Conservation (phyloP, 169 alveolate genomes). For the Cryptosporidium muris region DNA sequence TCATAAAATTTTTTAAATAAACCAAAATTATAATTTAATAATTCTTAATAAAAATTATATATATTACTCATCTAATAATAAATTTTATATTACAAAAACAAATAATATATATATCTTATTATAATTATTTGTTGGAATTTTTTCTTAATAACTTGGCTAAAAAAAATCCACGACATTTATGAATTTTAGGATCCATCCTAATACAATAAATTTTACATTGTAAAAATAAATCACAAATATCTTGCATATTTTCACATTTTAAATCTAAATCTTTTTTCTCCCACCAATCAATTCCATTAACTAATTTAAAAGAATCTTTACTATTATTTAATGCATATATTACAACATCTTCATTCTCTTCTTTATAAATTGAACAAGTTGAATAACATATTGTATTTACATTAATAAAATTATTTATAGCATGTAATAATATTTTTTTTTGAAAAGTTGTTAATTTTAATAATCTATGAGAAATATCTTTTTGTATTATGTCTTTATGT, state of each 20-base stretch:
- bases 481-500: slow-evolving; percentile 33
- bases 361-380: slow-evolving; percentile 76
- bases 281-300: slow-evolving; percentile 25
- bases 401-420: slow-evolving; percentile 72
- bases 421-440: slow-evolving; percentile 72
- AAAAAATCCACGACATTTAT: slow-evolving; percentile 77
- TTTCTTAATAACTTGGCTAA: slow-evolving; percentile 68
- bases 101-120: too few relatives aligned
- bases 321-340: slow-evolving; percentile 24
- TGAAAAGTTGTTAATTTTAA: slow-evolving; percentile 72
- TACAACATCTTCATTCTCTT: slow-evolving; percentile 78
- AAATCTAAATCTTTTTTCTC: background rate
- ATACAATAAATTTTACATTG: slow-evolving; percentile 12
- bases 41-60: background rate
- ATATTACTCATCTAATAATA: too few relatives aligned
- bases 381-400: slow-evolving; percentile 74
- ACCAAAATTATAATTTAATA: background rate
- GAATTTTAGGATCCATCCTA: slow-evolving; percentile 51
- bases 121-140: too few relatives aligned
- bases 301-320: background rate
- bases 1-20: background rate
- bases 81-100: too few relatives aligned
- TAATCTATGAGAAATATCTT: slow-evolving; percentile 35
- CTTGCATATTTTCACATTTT: background rate
- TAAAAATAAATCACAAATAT: background rate